phyloP scores from a whole-genome alignment of 1,284 basidiomycete genomes.

The Cryptococcus sp. region DNA sequence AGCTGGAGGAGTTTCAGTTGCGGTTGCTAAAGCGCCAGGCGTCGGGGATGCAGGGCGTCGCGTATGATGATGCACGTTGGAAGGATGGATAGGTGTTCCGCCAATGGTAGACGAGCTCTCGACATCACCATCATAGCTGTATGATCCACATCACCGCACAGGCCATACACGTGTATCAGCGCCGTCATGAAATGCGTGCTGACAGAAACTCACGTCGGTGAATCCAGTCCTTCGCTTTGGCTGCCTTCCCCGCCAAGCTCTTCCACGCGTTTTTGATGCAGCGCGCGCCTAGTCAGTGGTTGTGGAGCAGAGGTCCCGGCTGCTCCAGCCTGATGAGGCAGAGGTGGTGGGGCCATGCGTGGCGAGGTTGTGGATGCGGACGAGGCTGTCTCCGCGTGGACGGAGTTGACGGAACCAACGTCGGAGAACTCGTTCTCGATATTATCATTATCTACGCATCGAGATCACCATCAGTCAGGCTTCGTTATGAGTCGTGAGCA shows the following conservation, averaged over 20 bases:
- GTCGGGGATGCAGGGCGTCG: constrained; percentile 61
- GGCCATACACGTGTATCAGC: constrained; percentile 2
- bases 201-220: constrained; percentile 46
- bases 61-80: constrained; percentile 54
- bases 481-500: neutral
- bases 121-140: constrained; percentile 84
- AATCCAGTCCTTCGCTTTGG: constrained; percentile 50
- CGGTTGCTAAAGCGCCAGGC: constrained; percentile 23
- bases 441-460: constrained; percentile 38
- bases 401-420: constrained; percentile 46
- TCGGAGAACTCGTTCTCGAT: constrained; percentile 45
- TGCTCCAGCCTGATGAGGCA: constrained; percentile 9
- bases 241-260: constrained; percentile 35
- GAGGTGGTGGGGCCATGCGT: constrained; percentile 8
- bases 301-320: constrained; percentile 2
- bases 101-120: constrained; percentile 62
- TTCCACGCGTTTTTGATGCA: constrained; percentile 23
- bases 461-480: neutral
- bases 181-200: neutral
- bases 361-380: constrained; percentile 21
- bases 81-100: constrained; percentile 46
- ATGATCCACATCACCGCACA: constrained; percentile 1
- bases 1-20: constrained; percentile 1
- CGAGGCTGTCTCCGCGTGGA: constrained; percentile 28
- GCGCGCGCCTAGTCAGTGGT: constrained; percentile 15